Evolutionary conservation across 2,329 filamentous ascomycete species (phyloP).

Genomic region (Parasarocladium wereldwijsianum): DNA sequence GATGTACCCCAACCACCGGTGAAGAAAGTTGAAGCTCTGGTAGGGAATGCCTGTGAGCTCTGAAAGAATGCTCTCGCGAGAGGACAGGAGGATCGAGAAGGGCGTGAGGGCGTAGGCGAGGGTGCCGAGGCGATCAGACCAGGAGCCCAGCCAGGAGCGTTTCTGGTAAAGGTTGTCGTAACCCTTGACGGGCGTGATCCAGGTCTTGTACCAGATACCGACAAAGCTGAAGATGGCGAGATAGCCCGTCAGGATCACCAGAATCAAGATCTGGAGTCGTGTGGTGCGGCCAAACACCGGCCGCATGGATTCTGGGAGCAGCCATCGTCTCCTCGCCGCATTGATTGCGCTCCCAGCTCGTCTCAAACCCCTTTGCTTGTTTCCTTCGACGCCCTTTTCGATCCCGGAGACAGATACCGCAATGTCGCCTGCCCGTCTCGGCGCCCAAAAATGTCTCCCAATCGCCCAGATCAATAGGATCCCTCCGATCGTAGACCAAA

Average conservation of each 20-base stretch:
- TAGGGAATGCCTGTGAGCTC: constrained; percentile 59
- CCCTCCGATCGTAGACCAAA: constrained; percentile 31
- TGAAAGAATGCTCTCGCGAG: constrained; percentile 54
- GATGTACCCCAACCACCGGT: constrained; percentile 61
- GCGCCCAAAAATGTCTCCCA: constrained; percentile 9
- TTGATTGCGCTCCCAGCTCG: constrained; percentile 19
- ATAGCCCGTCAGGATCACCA: constrained; percentile 44
- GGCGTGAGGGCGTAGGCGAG: constrained; percentile 63
- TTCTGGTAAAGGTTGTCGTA: constrained; percentile 30
- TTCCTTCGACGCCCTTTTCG: not conserved
- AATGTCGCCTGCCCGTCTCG: not conserved
- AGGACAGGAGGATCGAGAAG: constrained; percentile 49
- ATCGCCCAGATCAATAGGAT: constrained; percentile 28
- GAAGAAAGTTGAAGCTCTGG: constrained; percentile 64
- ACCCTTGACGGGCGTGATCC: constrained; percentile 53
- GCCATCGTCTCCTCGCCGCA: constrained; percentile 28
- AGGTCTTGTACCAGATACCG: constrained; percentile 52
- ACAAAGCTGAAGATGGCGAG: constrained; percentile 54
- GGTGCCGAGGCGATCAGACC: constrained; percentile 52
- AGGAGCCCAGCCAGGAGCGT: constrained; percentile 48
- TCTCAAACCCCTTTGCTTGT: constrained; percentile 10
- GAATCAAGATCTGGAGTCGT: constrained; percentile 49
- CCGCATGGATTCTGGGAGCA: constrained; percentile 46
- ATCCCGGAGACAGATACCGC: constrained; percentile 10
- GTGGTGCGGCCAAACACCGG: constrained; percentile 54